Conservation (phyloP, 257 asterid genomes). For the Primulina eburnea region DNA sequence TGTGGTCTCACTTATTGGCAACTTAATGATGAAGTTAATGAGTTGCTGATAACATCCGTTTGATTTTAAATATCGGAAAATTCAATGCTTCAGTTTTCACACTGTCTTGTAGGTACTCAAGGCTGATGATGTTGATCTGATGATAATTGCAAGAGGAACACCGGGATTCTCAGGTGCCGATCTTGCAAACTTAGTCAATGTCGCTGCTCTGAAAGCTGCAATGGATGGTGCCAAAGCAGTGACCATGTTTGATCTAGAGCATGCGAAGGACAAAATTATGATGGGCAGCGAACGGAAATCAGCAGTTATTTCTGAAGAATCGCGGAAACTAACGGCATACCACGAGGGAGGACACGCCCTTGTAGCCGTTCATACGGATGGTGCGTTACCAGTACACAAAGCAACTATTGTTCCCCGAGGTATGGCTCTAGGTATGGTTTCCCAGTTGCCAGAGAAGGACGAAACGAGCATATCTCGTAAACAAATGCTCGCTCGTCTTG, state of each 20-base stretch:
- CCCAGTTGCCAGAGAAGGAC: conserved; percentile 69
- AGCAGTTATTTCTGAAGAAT: conserved; percentile 78
- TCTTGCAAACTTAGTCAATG: conserved; percentile 81
- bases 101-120: conserved; percentile 56
- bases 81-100: background rate
- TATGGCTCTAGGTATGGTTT: conserved; percentile 70
- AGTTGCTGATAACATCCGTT: too few species aligned
- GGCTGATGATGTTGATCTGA: conserved; percentile 88
- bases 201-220: conserved; percentile 88
- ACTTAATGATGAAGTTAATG: too few species aligned
- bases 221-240: conserved; percentile 87
- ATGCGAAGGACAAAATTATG: conserved; percentile 89
- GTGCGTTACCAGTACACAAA: conserved; percentile 72
- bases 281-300: conserved; percentile 96
- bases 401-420: conserved; percentile 83
- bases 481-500: conserved; percentile 75
- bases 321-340: conserved; percentile 72
- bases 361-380: conserved; percentile 68
- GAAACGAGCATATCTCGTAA: conserved; percentile 61
- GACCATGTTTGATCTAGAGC: conserved; percentile 70
- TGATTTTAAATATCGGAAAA: too few species aligned
- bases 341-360: conserved; percentile 93
- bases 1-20: background rate
- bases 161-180: conserved; percentile 98
- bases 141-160: conserved; percentile 82